These are phyloP conservation scores for Porogramme epimiltina DNA, from an alignment of 1,284 basidiomycete species.

Conservation along the genomic window DNA sequence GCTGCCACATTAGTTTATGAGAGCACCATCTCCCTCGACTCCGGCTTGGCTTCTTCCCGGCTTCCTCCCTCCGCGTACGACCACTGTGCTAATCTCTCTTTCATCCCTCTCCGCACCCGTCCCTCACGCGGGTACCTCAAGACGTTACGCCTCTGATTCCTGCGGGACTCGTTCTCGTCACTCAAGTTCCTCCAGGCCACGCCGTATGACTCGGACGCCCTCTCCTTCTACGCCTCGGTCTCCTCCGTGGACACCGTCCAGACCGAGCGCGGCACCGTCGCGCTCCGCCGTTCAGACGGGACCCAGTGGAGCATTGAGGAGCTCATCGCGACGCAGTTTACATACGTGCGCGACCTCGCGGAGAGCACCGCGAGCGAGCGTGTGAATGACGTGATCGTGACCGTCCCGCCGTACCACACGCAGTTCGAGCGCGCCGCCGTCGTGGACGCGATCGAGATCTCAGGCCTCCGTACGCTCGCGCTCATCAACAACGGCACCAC, in stretches of 20 bases:
- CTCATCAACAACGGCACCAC: slow-evolving; percentile 95
- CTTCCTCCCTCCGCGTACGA: neutral
- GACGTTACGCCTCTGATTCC: slow-evolving; percentile 39
- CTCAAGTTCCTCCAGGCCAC: slow-evolving; percentile 88
- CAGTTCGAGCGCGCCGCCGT: slow-evolving; percentile 89
- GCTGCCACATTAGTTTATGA: no score
- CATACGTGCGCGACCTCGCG: slow-evolving; percentile 88
- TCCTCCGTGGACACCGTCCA: slow-evolving; percentile 59
- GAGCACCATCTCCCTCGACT: no score
- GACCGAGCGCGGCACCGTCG: slow-evolving; percentile 63
- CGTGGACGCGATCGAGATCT: no score
- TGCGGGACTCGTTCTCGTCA: no score
- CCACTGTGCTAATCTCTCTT: neutral
- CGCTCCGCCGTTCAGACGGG: slow-evolving; percentile 55
- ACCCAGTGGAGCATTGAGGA: slow-evolving; percentile 85
- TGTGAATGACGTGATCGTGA: slow-evolving; percentile 81
- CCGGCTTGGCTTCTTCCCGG: no score
- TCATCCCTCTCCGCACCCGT: no score
- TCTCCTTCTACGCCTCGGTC: slow-evolving; percentile 68
- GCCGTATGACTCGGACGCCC: slow-evolving; percentile 61
- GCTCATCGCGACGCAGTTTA: slow-evolving; percentile 91
- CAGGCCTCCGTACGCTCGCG: slow-evolving; percentile 84
- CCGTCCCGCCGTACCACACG: slow-evolving; percentile 85
- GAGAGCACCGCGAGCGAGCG: slow-evolving; percentile 77
- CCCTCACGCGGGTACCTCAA: slow-evolving; percentile 37